Base-by-base conservation (phyloP, 139 green algal genomes). In the Eudorina sp. region DNA sequence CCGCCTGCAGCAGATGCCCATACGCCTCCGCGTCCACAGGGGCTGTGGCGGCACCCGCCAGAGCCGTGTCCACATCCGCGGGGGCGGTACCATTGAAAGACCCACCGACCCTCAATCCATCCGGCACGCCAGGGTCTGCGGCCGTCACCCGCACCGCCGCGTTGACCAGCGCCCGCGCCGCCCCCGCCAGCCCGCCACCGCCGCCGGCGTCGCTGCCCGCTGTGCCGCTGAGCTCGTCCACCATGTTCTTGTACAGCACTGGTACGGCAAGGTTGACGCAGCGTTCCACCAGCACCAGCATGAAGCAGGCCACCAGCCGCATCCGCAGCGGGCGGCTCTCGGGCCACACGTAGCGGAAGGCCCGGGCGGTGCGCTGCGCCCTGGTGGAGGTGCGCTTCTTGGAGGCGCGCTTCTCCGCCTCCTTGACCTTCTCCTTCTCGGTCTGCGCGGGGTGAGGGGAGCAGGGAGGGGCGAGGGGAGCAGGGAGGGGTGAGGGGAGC, bases 221-320 rank as follows among this genome's bases (percentile, higher is more conserved):
- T 23, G 77, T 14, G 4, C 53, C 70, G 43, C 73, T 81, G 45
- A 92, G 81, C 81, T 77, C 58, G 53, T 91, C 82, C 64, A 97
- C 91, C 68, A 96, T 93, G 43, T 93, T 75, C 21, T 95, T 94
- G 84, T 95, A 96, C 16, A 93, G 66, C 29, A 96, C 75, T 1
- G 95, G 95, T 43, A 98, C 94, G 1, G 94, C 94, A 34, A 98
- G 87, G 90, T 98, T 98, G 53, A 97, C 90, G 2, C 94, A 80
- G 4, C 96, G 92, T 76, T 96, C 92, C 1, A 89, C 11, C 6
- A 94, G 18, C 21, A 98, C 81, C 51, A 98, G 83, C 36, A 94
- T 11, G n/a, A 98, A 91, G 88, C 95, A 98, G 0, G 88, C 55
- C 55, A 93, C n/a, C 89, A 94, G 73, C 51, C 77, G 89, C 90